Percentiles rank a stretch among this genome's conserved stretches.
Conservation (phyloP, 2,329 filamentous ascomycete species). For the Pseudovirgaria hyperparasitica region DNA sequence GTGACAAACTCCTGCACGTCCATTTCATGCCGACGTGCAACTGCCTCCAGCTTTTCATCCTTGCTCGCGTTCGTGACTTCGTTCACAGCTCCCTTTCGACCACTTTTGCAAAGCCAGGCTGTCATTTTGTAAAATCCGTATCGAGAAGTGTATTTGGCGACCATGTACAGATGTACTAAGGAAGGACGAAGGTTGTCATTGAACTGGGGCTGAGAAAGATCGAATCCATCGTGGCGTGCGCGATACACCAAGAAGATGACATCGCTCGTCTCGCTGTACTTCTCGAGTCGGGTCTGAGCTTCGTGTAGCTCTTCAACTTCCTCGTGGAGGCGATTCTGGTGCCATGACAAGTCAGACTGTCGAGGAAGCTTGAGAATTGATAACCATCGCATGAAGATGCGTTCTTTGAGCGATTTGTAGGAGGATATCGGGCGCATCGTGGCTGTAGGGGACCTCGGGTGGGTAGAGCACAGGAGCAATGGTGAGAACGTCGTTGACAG, state of each 20-base stretch:
- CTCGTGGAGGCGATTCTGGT: conserved; percentile 26
- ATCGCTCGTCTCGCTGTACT: conserved; percentile 33
- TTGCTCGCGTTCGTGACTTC: conserved; percentile 35
- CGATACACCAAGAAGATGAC: conserved; percentile 31
- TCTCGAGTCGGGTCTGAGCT: conserved; percentile 17
- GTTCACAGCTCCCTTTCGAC: conserved; percentile 14
- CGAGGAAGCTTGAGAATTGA: conserved; percentile 19
- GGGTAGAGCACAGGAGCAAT: too few species aligned
- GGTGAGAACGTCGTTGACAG: too few species aligned
- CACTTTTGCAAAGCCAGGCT: conserved; percentile 18
- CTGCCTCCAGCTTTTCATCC: conserved; percentile 18
- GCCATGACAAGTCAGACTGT: conserved; percentile 24
- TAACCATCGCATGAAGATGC: too few species aligned
- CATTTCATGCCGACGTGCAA: conserved; percentile 27
- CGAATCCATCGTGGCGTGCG: conserved; percentile 26
- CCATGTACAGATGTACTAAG: conserved; percentile 28
- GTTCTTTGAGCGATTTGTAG: too few species aligned
- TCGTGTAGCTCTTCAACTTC: conserved; percentile 24
- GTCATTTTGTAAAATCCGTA: conserved; percentile 29
- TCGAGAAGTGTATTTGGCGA: conserved; percentile 31
- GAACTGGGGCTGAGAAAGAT: conserved; percentile 16
- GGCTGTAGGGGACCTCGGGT: too few species aligned
- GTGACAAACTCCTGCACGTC: conserved; percentile 18
- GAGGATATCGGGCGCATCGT: too few species aligned
- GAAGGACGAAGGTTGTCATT: conserved; percentile 8